Evolutionary conservation across 345 rosid species (phyloP).

Genomic region (Citrus cavaleriei): DNA sequence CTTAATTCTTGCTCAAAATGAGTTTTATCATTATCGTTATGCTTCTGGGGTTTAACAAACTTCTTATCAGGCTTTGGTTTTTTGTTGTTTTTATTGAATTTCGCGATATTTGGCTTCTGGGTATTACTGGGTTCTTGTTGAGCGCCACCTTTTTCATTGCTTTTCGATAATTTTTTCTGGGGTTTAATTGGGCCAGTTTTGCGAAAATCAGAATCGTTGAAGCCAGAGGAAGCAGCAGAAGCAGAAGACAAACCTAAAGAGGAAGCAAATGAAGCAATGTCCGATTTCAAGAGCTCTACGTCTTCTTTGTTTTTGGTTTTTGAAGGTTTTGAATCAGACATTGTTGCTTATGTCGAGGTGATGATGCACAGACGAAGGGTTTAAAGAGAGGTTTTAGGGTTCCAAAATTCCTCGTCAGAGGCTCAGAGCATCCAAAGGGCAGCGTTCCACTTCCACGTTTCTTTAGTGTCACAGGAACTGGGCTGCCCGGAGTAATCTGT

Average conservation of each 20-base stretch:
- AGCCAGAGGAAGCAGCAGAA: slow-evolving; percentile 57
- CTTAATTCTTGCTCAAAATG: neutral
- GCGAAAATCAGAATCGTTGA: slow-evolving; percentile 71
- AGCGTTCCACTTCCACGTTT: neutral
- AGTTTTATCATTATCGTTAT: neutral
- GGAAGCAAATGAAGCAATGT: slow-evolving; percentile 75
- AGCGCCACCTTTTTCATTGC: neutral
- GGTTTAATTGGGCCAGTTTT: slow-evolving; percentile 32
- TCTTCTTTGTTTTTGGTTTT: slow-evolving; percentile 9
- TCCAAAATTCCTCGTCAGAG: neutral
- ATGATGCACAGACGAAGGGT: neutral
- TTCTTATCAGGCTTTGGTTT: slow-evolving; percentile 3
- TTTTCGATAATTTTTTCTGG: slow-evolving; percentile 11
- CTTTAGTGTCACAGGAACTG: too few relatives aligned
- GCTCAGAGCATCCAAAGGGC: neutral
- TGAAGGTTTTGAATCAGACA: slow-evolving; percentile 40
- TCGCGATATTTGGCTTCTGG: slow-evolving; percentile 16
- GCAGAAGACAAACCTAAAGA: slow-evolving; percentile 70
- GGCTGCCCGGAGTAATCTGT: too few relatives aligned
- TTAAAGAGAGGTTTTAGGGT: slow-evolving; percentile 2
- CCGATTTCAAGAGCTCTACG: slow-evolving; percentile 46
- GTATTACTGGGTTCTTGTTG: slow-evolving; percentile 15
- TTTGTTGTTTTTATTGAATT: neutral
- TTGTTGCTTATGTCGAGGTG: slow-evolving; percentile 1
- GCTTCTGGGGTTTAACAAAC: neutral